Evolutionary conservation across 371 early-diverging fungal species (phyloP).

Genomic region (Funneliformis caledonium): DNA sequence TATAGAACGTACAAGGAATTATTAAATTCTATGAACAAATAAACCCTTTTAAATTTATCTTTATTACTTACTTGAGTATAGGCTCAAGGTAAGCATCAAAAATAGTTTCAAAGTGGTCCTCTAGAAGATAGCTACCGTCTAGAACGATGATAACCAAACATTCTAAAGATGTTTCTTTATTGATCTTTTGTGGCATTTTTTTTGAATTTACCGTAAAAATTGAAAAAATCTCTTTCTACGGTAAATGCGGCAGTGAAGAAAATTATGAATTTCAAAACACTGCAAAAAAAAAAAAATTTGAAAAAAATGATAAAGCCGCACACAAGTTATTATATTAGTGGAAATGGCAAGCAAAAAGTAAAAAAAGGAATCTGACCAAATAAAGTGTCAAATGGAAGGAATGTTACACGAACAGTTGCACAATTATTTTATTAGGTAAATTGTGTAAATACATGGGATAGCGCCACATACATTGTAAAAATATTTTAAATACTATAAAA

Average conservation of each 20-base stretch:
- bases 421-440: too few species aligned
- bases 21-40: background rate
- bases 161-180: background rate
- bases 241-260: background rate
- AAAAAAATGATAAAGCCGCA: conserved; percentile 14
- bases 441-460: too few species aligned
- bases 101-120: conserved; percentile 25
- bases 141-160: conserved; percentile 27
- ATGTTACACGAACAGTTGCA: too few species aligned
- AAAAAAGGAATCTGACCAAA: background rate
- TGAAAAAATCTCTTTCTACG: too few species aligned
- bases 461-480: too few species aligned
- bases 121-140: conserved; percentile 20
- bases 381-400: conserved; percentile 1
- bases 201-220: background rate
- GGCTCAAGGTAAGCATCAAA: background rate
- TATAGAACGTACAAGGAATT: background rate
- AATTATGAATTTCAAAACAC: background rate
- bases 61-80: conserved; percentile 21
- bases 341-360: too few species aligned
- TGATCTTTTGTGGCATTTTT: conserved; percentile 2
- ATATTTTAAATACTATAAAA: too few species aligned
- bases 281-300: background rate
- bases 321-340: background rate
- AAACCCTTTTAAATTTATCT: too few species aligned